A percentile compares a stretch with the other conserved stretches of the same genome.
Evolutionary conservation across 306 rosid genomes (phyloP).

Genomic region (Quercus alba): DNA sequence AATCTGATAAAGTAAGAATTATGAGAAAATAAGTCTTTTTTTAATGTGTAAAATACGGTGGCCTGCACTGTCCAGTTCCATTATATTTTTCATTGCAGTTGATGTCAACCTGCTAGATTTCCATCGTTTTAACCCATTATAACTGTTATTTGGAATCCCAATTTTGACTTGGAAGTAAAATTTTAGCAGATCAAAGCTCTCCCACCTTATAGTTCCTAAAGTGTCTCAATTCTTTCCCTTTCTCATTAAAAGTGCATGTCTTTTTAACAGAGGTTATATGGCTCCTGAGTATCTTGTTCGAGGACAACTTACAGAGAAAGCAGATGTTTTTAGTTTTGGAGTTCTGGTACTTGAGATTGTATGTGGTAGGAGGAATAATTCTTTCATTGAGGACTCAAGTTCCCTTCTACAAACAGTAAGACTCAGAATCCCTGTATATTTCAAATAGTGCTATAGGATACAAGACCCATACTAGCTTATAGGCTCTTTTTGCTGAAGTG

Average conservation of each 20-base stretch:
- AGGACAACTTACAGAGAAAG: slow-evolving; percentile 87
- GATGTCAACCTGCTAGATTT: neutral
- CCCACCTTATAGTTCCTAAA: neutral
- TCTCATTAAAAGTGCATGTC: neutral
- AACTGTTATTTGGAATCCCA: neutral
- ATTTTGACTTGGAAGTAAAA: neutral
- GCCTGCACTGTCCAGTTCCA: too few species aligned
- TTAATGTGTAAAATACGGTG: too few species aligned
- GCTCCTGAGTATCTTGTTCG: slow-evolving; percentile 87
- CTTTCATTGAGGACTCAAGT: slow-evolving; percentile 50
- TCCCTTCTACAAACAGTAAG: slow-evolving; percentile 77
- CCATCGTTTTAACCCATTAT: neutral
- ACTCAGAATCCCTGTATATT: neutral
- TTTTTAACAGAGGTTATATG: slow-evolving; percentile 68
- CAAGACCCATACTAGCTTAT: neutral
- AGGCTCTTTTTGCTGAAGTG: slow-evolving; percentile 1
- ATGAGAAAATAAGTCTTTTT: too few species aligned
- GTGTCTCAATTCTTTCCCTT: neutral
- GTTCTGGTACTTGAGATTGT: slow-evolving; percentile 80
- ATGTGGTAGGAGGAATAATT: slow-evolving; percentile 63
- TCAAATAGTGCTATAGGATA: neutral
- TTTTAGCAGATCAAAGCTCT: neutral
- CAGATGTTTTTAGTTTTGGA: slow-evolving; percentile 80
- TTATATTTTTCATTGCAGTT: neutral
- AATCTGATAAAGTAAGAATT: too few species aligned